These are phyloP conservation scores for Poteriospumella lacustris DNA, from an alignment of 108 stramenopile genomes.

Conservation along the genomic window DNA sequence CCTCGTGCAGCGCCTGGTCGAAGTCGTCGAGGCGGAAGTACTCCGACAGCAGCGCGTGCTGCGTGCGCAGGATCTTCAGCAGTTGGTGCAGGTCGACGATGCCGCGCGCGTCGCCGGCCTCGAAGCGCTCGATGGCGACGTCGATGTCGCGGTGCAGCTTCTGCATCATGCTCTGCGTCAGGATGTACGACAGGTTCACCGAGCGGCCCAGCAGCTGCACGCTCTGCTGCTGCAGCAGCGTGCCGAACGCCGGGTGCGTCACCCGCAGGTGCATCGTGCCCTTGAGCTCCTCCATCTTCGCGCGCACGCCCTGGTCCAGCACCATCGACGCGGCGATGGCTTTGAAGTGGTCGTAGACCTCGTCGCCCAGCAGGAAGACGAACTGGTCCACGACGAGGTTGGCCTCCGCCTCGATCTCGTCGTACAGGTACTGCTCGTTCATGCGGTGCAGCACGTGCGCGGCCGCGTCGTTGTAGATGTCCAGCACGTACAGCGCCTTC, in stretches of 20 bases:
- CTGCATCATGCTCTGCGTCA: constrained; percentile 37
- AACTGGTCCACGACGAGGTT: constrained; percentile 53
- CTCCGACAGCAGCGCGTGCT: constrained; percentile 34
- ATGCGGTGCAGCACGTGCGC: constrained; percentile 38
- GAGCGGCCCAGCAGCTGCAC: constrained; percentile 47
- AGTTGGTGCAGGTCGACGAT: constrained; percentile 41
- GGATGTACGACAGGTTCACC: constrained; percentile 39
- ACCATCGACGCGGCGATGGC: constrained; percentile 17
- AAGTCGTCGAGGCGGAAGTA: constrained; percentile 35
- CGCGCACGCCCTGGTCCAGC: constrained; percentile 35
- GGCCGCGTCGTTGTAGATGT: constrained; percentile 61
- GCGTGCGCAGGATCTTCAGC: constrained; percentile 28
- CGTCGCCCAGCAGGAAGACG: constrained; percentile 41
- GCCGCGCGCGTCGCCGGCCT: constrained; percentile 33
- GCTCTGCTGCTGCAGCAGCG: constrained; percentile 43
- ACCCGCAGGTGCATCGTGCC: constrained; percentile 19
- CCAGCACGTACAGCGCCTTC: constrained; percentile 48
- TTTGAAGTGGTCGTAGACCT: constrained; percentile 53
- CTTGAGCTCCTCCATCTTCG: constrained; percentile 30
- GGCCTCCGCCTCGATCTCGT: constrained; percentile 59
- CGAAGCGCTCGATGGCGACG: constrained; percentile 37
- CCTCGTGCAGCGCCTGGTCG: constrained; percentile 34
- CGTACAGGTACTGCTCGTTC: constrained; percentile 50
- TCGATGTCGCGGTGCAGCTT: constrained; percentile 50
- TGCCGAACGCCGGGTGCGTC: constrained; percentile 35